Evolutionary conservation across 139 green algal genomes (phyloP).

Genomic region (Chlamydomonas sphaeroides): DNA sequence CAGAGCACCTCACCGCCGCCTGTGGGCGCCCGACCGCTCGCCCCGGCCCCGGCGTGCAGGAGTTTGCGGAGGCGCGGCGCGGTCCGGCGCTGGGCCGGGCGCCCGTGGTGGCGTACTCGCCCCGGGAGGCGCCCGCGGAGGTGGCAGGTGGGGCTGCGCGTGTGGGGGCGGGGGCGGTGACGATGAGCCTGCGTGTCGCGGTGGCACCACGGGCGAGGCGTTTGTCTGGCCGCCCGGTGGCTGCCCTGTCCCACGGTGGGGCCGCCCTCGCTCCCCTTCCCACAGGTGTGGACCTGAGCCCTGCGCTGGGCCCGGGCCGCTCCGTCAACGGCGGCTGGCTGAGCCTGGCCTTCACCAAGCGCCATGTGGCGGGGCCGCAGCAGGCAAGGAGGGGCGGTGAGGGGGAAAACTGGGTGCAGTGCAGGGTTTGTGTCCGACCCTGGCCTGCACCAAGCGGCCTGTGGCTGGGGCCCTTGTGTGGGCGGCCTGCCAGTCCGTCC

Average conservation of each 20-base stretch:
- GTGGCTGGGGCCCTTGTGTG: too few species aligned
- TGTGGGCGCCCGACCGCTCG: too few species aligned
- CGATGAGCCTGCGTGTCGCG: too few species aligned
- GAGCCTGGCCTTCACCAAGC: not conserved
- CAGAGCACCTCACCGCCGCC: too few species aligned
- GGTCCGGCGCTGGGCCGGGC: conserved; percentile 24
- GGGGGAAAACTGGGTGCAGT: too few species aligned
- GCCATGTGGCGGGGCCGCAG: conserved; percentile 36
- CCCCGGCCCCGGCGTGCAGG: not conserved
- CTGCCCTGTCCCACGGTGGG: too few species aligned
- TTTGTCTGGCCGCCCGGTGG: too few species aligned
- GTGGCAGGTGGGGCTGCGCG: conserved; percentile 10
- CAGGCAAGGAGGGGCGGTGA: too few species aligned
- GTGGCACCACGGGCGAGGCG: too few species aligned
- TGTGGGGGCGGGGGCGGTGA: not conserved
- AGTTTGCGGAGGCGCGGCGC: conserved; percentile 33
- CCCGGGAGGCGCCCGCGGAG: conserved; percentile 10
- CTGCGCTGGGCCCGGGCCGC: not conserved
- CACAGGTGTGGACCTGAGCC: conserved; percentile 15
- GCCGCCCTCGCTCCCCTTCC: not conserved
- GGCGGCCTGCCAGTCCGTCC: too few species aligned
- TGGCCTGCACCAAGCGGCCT: too few species aligned
- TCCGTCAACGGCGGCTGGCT: conserved; percentile 24
- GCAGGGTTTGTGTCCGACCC: too few species aligned
- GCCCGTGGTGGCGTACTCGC: not conserved